These are phyloP conservation scores for Alternaria sp. DNA, from an alignment of 2,329 filamentous ascomycete species.

Conservation along the genomic window DNA sequence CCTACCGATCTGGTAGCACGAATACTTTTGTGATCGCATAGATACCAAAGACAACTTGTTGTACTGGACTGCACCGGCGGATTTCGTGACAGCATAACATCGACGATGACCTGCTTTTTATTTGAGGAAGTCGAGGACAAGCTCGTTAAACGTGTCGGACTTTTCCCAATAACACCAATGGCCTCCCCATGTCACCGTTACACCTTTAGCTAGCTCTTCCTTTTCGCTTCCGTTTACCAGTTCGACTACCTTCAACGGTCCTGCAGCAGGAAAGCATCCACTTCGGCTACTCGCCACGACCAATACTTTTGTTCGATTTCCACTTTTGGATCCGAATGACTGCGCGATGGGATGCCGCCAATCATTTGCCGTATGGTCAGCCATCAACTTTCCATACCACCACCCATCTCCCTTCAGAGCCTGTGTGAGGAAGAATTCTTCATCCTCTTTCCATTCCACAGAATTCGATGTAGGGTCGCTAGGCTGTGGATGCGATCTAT, in stretches of 20 bases:
- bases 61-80: background rate
- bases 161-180: constrained; percentile 47
- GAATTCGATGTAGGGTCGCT: constrained; percentile 19
- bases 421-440: constrained; percentile 33
- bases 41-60: background rate
- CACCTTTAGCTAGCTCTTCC: constrained; percentile 24
- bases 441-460: constrained; percentile 30
- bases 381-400: constrained; percentile 44
- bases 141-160: constrained; percentile 32
- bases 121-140: constrained; percentile 26
- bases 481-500: constrained; percentile 29
- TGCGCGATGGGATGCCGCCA: constrained; percentile 34
- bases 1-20: background rate
- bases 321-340: constrained; percentile 25
- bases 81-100: background rate
- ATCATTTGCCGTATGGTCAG: constrained; percentile 40
- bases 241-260: constrained; percentile 32
- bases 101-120: background rate
- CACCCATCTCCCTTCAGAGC: constrained; percentile 35
- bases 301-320: constrained; percentile 26
- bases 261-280: constrained; percentile 40
- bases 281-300: constrained; percentile 39
- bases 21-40: background rate
- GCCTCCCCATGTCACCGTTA: constrained; percentile 36
- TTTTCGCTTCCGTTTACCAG: constrained; percentile 26